Evolutionary conservation across 495 filamentous ascomycete species (phyloP).

Genomic region (Penicillium canescens): DNA sequence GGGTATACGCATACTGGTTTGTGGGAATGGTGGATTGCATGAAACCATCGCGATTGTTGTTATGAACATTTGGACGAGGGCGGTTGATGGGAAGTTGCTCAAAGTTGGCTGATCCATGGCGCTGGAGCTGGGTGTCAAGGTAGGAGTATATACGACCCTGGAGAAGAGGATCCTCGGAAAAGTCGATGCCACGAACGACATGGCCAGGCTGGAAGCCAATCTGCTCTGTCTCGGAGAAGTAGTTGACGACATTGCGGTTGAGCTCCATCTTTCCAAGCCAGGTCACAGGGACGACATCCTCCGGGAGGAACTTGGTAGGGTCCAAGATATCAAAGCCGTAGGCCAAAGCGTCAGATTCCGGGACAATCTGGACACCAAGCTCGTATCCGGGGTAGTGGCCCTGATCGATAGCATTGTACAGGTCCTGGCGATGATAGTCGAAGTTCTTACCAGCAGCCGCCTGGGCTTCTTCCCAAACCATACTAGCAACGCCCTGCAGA

Average conservation of each 20-base stretch:
- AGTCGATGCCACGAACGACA: conserved; percentile 82
- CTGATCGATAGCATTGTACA: conserved; percentile 76
- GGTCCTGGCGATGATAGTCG: conserved; percentile 85
- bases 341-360: conserved; percentile 57
- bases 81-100: conserved; percentile 84
- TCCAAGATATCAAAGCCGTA: conserved; percentile 89
- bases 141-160: conserved; percentile 88
- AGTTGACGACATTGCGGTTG: conserved; percentile 83
- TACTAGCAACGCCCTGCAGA: conserved; percentile 53
- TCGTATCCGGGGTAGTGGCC: conserved; percentile 72
- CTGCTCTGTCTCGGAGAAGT: conserved; percentile 78
- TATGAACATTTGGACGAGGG: conserved; percentile 61
- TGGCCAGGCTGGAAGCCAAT: conserved; percentile 87
- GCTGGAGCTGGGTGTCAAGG: conserved; percentile 80
- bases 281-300: conserved; percentile 75
- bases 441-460: conserved; percentile 82
- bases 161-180: conserved; percentile 81
- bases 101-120: conserved; percentile 76
- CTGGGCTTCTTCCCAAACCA: conserved; percentile 87
- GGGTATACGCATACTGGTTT: too few species aligned
- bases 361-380: conserved; percentile 76
- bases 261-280: conserved; percentile 82
- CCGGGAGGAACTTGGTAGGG: conserved; percentile 88
- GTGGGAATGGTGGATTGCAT: background rate
- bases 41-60: conserved; percentile 51